Base-by-base conservation (phyloP, 1,284 basidiomycete species). In the Sphagnurus paluster region DNA sequence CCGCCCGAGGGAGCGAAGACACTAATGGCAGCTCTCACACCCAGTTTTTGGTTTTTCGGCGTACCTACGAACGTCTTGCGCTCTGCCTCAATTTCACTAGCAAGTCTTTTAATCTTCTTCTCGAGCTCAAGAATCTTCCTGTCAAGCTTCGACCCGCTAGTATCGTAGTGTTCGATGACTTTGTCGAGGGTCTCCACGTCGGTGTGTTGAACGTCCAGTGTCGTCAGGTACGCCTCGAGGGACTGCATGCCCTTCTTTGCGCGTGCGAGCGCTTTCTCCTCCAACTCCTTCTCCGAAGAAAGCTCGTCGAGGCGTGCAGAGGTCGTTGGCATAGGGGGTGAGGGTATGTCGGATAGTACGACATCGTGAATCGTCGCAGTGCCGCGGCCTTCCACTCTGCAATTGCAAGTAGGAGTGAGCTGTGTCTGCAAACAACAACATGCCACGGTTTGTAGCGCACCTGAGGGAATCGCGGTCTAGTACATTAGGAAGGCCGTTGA, bases 1-100 rank as follows among this genome's bases (percentile, higher is more conserved):
- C 55, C 58, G 16, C 55, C 56, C 16, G 43, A 40, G 33, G 58
- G 48, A 1, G 55, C 59, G 46, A 62, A 62, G 5, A 67, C 45
- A 3, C 52, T 51, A 41, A 67, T 57, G 1, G 61, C 46, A 7
- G 49, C 61, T 11, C 36, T 20, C 10, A 43, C 37, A 16, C 50
- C 30, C 13, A 54, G 23, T 25, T 38, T 42, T 20, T 24, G 21
- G 35, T 51, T 28, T 2, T 14, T 19, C 13, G 48, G 20, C 19
- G 4, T 21, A 7, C 20, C 43, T 9, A 34, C 14, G 28, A 34
- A 24, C 35, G 42, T 48, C 5, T 25, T 21, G 13, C 28, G 35
- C 17, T 52, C 40, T 2, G 36, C 34, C 16, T 53, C 32, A 17
- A 58, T 51, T 1, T 56, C 36, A 9, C 49, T 42, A 4, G 44